Conservation (phyloP, 2,329 filamentous ascomycete genomes). For the Colletotrichum simmondsii region DNA sequence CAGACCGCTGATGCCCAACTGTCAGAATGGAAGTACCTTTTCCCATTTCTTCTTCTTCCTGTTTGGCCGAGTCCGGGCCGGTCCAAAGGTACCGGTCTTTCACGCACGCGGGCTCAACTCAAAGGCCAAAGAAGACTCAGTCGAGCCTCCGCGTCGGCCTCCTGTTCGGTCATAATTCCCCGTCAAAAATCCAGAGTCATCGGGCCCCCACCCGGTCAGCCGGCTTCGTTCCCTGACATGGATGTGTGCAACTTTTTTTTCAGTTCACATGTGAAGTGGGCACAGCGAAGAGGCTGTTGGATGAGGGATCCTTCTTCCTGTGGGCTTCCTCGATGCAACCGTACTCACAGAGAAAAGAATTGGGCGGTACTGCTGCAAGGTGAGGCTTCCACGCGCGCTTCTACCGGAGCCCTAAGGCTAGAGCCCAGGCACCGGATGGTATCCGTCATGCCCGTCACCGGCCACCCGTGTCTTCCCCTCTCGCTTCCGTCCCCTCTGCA, state of each 20-base stretch:
- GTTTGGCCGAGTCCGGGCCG: constrained; percentile 15
- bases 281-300: not conserved
- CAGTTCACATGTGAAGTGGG: constrained; percentile 7
- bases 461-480: constrained; percentile 16
- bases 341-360: not conserved
- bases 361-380: not conserved
- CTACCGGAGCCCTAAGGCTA: constrained; percentile 15
- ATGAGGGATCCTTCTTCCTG: not conserved
- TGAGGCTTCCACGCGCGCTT: constrained; percentile 7
- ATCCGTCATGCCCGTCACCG: constrained; percentile 6
- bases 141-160: not conserved
- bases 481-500: constrained; percentile 28
- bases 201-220: not conserved
- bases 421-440: constrained; percentile 18
- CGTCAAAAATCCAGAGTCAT: not conserved
- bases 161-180: not conserved
- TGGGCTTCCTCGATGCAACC: constrained; percentile 15
- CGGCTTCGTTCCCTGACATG: not conserved
- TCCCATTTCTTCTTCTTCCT: too few relatives aligned
- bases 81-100: constrained; percentile 6
- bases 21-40: not conserved
- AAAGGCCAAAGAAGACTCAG: not conserved
- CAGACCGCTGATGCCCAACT: not conserved
- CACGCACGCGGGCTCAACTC: not conserved
- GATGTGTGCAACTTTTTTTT: constrained; percentile 13